Percentiles rank a stretch among this genome's conserved stretches.
phyloP scores from a whole-genome alignment of 2,329 filamentous ascomycete species.

The Alternaria conjuncta region DNA sequence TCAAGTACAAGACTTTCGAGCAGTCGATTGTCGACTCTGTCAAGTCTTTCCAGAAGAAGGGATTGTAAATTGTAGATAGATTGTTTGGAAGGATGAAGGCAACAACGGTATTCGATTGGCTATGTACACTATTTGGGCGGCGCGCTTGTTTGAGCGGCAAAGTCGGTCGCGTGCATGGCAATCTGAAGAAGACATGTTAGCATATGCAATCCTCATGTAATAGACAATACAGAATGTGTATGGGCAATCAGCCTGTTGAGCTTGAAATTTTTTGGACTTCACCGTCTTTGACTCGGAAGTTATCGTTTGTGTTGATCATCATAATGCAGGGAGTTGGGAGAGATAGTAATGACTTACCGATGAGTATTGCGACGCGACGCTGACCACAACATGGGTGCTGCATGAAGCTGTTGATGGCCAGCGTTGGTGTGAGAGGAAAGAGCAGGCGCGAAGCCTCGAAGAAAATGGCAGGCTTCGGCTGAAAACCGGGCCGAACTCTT shows the following conservation, averaged over 20 bases:
- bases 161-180: not conserved
- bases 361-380: not conserved
- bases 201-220: not conserved
- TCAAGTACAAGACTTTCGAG: slow-evolving; percentile 66
- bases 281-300: slow-evolving; percentile 47
- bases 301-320: slow-evolving; percentile 44
- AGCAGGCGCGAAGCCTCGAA: slow-evolving; percentile 12
- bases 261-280: slow-evolving; percentile 56
- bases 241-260: slow-evolving; percentile 61
- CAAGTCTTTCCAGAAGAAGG: slow-evolving; percentile 65
- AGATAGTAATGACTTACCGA: slow-evolving; percentile 24
- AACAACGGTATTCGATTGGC: slow-evolving; percentile 13
- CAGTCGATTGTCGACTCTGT: slow-evolving; percentile 67
- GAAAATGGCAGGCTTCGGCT: slow-evolving; percentile 24
- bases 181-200: slow-evolving; percentile 22
- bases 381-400: not conserved
- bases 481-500: slow-evolving; percentile 26
- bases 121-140: slow-evolving; percentile 18
- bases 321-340: slow-evolving; percentile 17
- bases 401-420: slow-evolving; percentile 5
- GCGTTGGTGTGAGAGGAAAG: slow-evolving; percentile 18
- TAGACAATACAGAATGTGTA: slow-evolving; percentile 4
- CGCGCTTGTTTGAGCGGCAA: not conserved
- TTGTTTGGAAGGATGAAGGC: not conserved
- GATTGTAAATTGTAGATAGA: slow-evolving; percentile 43